Conservation (phyloP, 2,329 filamentous ascomycete species). For the Hysterium pulicare region DNA sequence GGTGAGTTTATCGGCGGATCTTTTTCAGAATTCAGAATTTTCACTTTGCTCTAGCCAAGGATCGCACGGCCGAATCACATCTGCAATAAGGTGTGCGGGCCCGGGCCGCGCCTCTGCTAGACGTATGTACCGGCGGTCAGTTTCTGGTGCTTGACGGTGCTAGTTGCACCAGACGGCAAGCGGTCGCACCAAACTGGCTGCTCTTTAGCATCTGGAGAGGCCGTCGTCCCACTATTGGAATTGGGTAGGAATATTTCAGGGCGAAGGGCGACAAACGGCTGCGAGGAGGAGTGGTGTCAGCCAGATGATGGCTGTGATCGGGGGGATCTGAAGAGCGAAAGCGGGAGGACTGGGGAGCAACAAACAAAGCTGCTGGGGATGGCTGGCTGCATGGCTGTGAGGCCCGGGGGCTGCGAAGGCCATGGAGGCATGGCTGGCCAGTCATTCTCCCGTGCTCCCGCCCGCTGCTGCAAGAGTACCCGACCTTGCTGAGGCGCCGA, state of each 20-base stretch:
- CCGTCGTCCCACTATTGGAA: too few relatives aligned
- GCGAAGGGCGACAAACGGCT: constrained; percentile 5
- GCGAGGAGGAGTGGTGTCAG: background rate
- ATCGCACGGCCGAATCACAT: constrained; percentile 21
- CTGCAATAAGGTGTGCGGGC: constrained; percentile 20
- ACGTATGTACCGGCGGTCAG: constrained; percentile 16
- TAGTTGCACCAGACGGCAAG: constrained; percentile 21
- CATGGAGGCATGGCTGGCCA: constrained; percentile 18
- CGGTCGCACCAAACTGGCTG: background rate
- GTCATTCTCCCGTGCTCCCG: constrained; percentile 15
- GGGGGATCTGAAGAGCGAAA: background rate
- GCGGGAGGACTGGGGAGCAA: background rate
- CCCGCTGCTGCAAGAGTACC: constrained; percentile 31
- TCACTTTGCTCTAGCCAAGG: constrained; percentile 9
- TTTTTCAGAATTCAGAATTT: too few relatives aligned
- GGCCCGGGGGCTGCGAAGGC: background rate
- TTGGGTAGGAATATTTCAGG: too few relatives aligned
- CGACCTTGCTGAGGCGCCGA: constrained; percentile 33
- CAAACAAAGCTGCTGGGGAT: constrained; percentile 1
- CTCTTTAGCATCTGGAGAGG: too few relatives aligned
- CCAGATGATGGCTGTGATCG: constrained; percentile 1
- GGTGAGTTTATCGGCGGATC: too few relatives aligned
- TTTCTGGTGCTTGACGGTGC: constrained; percentile 5
- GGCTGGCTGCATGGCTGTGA: background rate
- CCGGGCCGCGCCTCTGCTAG: constrained; percentile 16